Conservation (phyloP, 257 asterid genomes). For the Primulina eburnea region DNA sequence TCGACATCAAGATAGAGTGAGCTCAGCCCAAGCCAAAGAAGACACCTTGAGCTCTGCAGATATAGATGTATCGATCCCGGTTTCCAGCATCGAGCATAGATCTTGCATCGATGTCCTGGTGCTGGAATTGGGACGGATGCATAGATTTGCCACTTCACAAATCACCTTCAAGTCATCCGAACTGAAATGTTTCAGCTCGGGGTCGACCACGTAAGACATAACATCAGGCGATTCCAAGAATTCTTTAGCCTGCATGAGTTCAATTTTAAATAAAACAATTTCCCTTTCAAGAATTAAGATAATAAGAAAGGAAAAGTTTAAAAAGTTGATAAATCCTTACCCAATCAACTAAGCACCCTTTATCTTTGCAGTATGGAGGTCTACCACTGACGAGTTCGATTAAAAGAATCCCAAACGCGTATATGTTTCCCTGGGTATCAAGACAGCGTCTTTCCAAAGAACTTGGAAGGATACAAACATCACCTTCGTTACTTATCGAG, state of each 20-base stretch:
- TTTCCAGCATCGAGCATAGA: slow-evolving; percentile 63
- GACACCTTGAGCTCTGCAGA: slow-evolving; percentile 73
- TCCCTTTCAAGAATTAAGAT: neutral
- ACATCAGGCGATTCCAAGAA: slow-evolving; percentile 54
- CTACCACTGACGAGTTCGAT: slow-evolving; percentile 89
- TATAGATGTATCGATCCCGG: slow-evolving; percentile 67
- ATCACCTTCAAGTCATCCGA: slow-evolving; percentile 73
- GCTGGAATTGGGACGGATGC: slow-evolving; percentile 50
- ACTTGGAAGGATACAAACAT: slow-evolving; percentile 73
- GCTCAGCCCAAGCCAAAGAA: slow-evolving; percentile 93
- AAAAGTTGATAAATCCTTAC: slow-evolving; percentile 34
- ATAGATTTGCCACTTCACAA: slow-evolving; percentile 61
- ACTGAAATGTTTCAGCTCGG: slow-evolving; percentile 71
- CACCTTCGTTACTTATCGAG: slow-evolving; percentile 66
- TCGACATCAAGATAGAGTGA: slow-evolving; percentile 58
- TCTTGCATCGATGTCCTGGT: slow-evolving; percentile 58
- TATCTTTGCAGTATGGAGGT: slow-evolving; percentile 78
- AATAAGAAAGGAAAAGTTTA: neutral
- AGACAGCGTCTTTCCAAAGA: slow-evolving; percentile 65
- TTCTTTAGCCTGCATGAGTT: slow-evolving; percentile 67
- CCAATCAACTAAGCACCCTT: slow-evolving; percentile 86
- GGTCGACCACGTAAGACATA: slow-evolving; percentile 66
- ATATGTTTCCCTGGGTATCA: slow-evolving; percentile 68
- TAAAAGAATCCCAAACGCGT: slow-evolving; percentile 79
- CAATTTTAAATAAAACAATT: too few species aligned